Base-by-base conservation (phyloP, 129 eudicot species). In the Chrysanthemum makinoi region DNA sequence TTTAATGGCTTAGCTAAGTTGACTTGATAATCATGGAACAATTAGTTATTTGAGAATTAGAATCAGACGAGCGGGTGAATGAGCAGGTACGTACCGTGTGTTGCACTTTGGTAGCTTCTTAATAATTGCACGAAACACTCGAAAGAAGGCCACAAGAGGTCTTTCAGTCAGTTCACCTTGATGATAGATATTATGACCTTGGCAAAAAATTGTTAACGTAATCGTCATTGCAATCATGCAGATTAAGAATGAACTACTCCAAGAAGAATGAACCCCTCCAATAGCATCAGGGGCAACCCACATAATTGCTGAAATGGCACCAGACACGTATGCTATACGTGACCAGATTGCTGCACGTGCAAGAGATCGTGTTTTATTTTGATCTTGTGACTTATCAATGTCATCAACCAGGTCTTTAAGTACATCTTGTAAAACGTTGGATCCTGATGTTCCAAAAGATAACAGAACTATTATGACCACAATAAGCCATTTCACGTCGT, bases 401-500 rank as follows among this genome's bases (percentile, higher is more conserved):
- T 72, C 51, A 4, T 47, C 4, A 62, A 73, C 70, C 44, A 62
- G 53, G 5, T 33, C 44, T 16, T 3, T 18, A 48, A 73, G 49
- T 16, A 73, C 9, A 10, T 17, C 33, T 19, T 49, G 7, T 72
- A 60, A 48, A 72, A 72, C 2, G 14, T 9, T 10, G 61, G 19
- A 28, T 60, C 77, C 77, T 46, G 77, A 72, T n/a, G 17, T 46
- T 26, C 77, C 77, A 61, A 72, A 30, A 24, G 77, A 22, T 43
- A 61, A 39, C 0, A 70, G 50, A 60, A 72, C 55, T 7, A 72
- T 19, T 24, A 43, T 2, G 17, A 47, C 3, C 33, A 61, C 62
- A 60, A 61, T 28, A 72, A 72, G 69, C 51, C 68, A 72, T 10
- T 46, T 62, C 20, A 49, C 69, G 13, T 49, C 77, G 2, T 62